Base-by-base conservation (phyloP, 2,329 filamentous ascomycete species). In the Cladosporium sp. region DNA sequence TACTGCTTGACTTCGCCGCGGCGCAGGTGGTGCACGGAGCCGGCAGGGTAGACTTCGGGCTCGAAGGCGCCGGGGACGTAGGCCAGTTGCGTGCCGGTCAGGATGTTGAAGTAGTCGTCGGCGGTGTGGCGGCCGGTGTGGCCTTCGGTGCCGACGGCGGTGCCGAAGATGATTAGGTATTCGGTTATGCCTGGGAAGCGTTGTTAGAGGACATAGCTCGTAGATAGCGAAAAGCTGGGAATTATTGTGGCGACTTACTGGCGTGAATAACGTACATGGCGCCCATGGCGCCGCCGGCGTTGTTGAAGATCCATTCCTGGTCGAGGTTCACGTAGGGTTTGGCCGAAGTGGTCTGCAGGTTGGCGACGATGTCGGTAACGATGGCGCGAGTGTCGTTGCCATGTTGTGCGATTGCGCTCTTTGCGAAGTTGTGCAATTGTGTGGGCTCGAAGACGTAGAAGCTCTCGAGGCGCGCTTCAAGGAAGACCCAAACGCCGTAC, bases 71-170 rank as follows among this genome's bases (percentile, higher is more conserved):
- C 89, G 2, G 89, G 86, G 5, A 86, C 84, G 82, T 92, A 93
- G 69, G 92, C 90, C 72, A 87, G 83, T 80, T 96, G 89, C 72
- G 88, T 87, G 72, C 93, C 93, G 36, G 83, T 83, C 34, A 97
- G 84, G 83, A 97, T 96, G 83, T 93, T 87, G 84, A 97, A 97
- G 84, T 95, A 97, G 83, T 97, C 93, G 80, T 96, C 91, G 18
- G 92, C 92, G 14, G 92, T 94, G 84, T 96, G 93, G 59, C 92
- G 90, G 69, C 93, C 93, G 1, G 88, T 87, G 83, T 96, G 92
- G 67, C 93, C 93, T 79, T 96, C 92, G 14, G 93, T 96, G 72
- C 92, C 92, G 71, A 93, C 80, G 11, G 91, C 85, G 1, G 91
- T 91, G 76, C 91, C 92, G 77, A 95, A 96, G 80, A 96, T 88